Conservation (phyloP, 2,329 filamentous ascomycete genomes). For the Trichoderma guizhouense region DNA sequence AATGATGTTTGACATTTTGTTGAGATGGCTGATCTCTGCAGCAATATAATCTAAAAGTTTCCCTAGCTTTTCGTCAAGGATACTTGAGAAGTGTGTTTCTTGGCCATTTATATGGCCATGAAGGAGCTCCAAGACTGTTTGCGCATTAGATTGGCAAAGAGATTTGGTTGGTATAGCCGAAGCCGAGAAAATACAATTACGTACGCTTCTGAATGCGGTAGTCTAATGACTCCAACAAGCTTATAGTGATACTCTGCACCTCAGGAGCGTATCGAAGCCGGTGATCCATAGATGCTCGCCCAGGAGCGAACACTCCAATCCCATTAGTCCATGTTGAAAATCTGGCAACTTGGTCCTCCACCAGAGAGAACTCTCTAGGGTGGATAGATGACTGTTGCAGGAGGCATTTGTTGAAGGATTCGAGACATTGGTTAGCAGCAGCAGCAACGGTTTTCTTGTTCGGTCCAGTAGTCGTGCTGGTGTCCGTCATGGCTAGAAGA, state of each 20-base stretch:
- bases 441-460: neutral
- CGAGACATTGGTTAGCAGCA: neutral
- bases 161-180: neutral
- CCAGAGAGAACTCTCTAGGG: neutral
- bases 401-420: neutral
- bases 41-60: neutral
- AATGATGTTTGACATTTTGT: neutral
- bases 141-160: neutral
- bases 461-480: neutral
- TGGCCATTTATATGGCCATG: neutral
- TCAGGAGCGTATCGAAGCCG: neutral
- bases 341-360: neutral
- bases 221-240: neutral
- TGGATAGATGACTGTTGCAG: neutral
- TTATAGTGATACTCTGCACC: neutral
- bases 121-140: neutral
- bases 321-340: neutral
- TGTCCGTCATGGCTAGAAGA: neutral
- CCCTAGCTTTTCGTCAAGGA: neutral
- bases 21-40: neutral
- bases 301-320: neutral
- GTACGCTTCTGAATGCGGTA: neutral
- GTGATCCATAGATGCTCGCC: neutral
- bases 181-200: neutral
- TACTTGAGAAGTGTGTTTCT: neutral